Evolutionary conservation across 306 rosid species (phyloP).

Genomic region (Trifolium fragiferum): DNA sequence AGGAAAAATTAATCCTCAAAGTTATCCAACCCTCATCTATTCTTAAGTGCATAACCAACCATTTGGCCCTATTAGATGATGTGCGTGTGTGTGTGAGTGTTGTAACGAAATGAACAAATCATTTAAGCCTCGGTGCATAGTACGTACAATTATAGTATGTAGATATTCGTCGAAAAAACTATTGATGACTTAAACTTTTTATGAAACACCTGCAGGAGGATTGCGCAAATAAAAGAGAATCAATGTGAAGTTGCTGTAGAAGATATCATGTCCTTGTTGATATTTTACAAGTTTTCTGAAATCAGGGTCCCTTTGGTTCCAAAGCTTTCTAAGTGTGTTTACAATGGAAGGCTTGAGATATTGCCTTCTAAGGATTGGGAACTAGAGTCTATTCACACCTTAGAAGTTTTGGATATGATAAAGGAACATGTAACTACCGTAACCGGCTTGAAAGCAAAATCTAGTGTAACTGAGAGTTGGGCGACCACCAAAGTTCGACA

Average conservation of each 20-base stretch:
- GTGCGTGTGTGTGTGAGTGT: too few species aligned
- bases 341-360: constrained; percentile 89
- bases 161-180: constrained; percentile 27
- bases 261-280: constrained; percentile 84
- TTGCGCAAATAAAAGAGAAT: constrained; percentile 85
- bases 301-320: constrained; percentile 86
- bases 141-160: constrained; percentile 4
- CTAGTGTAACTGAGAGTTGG: constrained; percentile 86
- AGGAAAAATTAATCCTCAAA: background rate
- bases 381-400: constrained; percentile 78
- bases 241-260: constrained; percentile 78
- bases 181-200: constrained; percentile 52
- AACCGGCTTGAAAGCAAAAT: constrained; percentile 82
- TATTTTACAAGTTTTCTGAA: constrained; percentile 84
- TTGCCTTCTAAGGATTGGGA: constrained; percentile 93
- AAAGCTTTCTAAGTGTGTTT: constrained; percentile 78
- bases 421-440: constrained; percentile 75
- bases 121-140: constrained; percentile 10
- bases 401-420: constrained; percentile 79
- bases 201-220: constrained; percentile 72
- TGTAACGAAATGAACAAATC: constrained; percentile 33
- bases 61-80: background rate
- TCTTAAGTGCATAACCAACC: background rate
- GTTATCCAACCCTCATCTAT: background rate
- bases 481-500: constrained; percentile 70